Base-by-base conservation (phyloP, 495 filamentous ascomycete genomes). In the Melanomma pulvis-pyrius region DNA sequence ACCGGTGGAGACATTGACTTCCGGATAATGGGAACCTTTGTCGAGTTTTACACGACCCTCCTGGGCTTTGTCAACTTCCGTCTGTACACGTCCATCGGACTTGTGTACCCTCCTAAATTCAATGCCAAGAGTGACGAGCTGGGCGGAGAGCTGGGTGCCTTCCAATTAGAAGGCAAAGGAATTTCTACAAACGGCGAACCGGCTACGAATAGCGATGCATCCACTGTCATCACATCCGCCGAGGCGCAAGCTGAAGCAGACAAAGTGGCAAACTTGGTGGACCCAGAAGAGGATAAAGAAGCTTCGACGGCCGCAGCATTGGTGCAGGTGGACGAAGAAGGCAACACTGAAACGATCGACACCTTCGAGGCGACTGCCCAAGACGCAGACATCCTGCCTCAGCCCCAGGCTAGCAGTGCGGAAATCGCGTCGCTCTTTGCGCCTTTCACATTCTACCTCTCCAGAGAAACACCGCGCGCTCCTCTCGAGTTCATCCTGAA, bases 11-110 rank as follows among this genome's bases (percentile, higher is more conserved):
- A 98, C 77, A 87, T 98, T 51, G 94, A 98, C 77, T 98, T 96
- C 81, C 83, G 96, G 71, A 97, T 98, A 75, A 98, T 98, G 94
- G 92, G 90, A 46, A 98, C 96, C 1, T 98, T 98, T 74, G 90
- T 98, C 55, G 93, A 98, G 71, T 98, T 98, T 78, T 98, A 98
- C 81, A 94, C 92, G 54, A 98, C 94, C 1, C 81, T 98, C 13
- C 81, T 98, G 11, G 90, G 96, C 50, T 98, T 98, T 68, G 90
- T 98, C 74, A 96, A 98, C 81, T 98, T 89, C 82, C 80, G 92
- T 55, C 82, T 98, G 25, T 98, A 96, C 77, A 96, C 93, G 0
- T 86, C 90, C 0, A 81, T 96, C 65, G 96, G 96, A 2, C 75
- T 98, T 46, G 88, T 96, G 53, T 98, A 98, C 71, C 94, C 94